Conservation (phyloP, 202 grass and related monocot genomes). For the Miscanthus sacchariflorus region DNA sequence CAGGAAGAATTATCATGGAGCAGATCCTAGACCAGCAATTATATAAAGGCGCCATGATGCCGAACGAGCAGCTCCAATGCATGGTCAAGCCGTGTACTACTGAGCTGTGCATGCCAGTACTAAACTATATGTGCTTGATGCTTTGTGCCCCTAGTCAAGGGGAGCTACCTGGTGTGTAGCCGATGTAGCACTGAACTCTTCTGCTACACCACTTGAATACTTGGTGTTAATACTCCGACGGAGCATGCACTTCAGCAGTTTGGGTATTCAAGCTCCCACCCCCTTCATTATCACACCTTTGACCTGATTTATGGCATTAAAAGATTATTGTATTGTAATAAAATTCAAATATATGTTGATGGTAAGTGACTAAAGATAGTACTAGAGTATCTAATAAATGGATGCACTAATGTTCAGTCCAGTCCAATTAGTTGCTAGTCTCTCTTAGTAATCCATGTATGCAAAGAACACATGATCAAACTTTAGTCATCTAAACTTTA, state of each 20-base stretch:
- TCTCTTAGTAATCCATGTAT: too few species aligned
- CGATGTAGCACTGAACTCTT: neutral
- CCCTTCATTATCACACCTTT: slow-evolving; percentile 8
- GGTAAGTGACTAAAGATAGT: too few species aligned
- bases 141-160: neutral
- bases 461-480: too few species aligned
- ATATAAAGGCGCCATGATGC: neutral
- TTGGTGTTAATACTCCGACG: neutral
- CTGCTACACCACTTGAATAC: slow-evolving; percentile 7
- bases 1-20: slow-evolving; percentile 30
- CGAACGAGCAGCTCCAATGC: neutral
- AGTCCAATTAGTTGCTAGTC: too few species aligned
- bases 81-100: neutral
- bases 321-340: neutral
- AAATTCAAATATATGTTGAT: too few species aligned
- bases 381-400: too few species aligned
- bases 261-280: neutral
- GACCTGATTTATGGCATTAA: neutral
- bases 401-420: too few species aligned
- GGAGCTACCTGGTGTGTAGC: neutral
- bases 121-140: too few species aligned
- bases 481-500: neutral
- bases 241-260: neutral
- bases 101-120: neutral
- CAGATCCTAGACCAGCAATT: neutral